phyloP scores from a whole-genome alignment of 2,329 filamentous ascomycete genomes.

The Colletotrichum australisinense region DNA sequence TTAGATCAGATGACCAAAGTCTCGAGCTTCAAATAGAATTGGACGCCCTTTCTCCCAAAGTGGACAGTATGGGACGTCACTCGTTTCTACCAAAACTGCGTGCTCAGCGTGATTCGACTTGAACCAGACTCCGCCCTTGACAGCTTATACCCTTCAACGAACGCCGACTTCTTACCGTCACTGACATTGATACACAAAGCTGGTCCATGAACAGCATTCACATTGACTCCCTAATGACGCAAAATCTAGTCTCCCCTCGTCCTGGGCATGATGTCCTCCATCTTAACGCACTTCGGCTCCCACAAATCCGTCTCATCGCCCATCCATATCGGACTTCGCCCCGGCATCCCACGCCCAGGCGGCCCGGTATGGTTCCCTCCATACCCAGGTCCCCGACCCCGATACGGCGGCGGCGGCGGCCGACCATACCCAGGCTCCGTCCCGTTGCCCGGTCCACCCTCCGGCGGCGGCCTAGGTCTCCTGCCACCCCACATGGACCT shows the following conservation, averaged over 20 bases:
- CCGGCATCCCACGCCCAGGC: slow-evolving; percentile 12
- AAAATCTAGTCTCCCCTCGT: neutral
- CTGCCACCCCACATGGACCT: slow-evolving; percentile 21
- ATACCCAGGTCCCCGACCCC: slow-evolving; percentile 11
- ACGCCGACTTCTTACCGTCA: neutral
- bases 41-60: neutral
- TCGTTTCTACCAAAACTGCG: neutral
- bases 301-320: slow-evolving; percentile 39
- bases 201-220: too few relatives aligned
- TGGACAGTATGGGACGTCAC: neutral
- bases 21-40: neutral
- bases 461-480: slow-evolving; percentile 29
- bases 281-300: slow-evolving; percentile 42
- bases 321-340: slow-evolving; percentile 34
- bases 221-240: neutral
- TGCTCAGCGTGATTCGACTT: neutral
- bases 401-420: slow-evolving; percentile 8
- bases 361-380: neutral
- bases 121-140: neutral
- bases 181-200: neutral
- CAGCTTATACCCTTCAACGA: neutral
- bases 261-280: slow-evolving; percentile 33
- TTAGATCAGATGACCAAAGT: neutral
- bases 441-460: slow-evolving; percentile 14
- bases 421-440: slow-evolving; percentile 21